phyloP scores from a whole-genome alignment of 2,329 filamentous ascomycete species.

The Alternaria arborescens region DNA sequence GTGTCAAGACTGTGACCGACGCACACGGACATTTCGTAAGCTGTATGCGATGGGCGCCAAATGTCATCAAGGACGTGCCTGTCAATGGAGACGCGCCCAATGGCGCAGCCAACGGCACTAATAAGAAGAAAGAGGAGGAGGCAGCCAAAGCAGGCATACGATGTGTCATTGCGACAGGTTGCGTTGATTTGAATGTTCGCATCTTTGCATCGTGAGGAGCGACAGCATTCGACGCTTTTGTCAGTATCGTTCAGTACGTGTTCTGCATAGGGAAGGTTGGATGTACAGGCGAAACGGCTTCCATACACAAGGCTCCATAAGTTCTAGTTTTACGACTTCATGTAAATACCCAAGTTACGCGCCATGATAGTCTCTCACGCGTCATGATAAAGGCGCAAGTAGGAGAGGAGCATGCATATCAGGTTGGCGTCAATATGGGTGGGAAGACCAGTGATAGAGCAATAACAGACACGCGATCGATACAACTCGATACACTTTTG shows the following conservation, averaged over 20 bases:
- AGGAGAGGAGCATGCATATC: conserved; percentile 11
- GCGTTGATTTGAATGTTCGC: conserved; percentile 80
- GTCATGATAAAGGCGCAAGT: conserved; percentile 12
- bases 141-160: conserved; percentile 71
- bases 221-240: neutral
- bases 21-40: conserved; percentile 86
- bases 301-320: conserved; percentile 6
- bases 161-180: conserved; percentile 86
- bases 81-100: conserved; percentile 54
- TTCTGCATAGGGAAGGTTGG: conserved; percentile 15
- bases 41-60: conserved; percentile 87
- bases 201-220: conserved; percentile 71
- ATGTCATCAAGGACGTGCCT: conserved; percentile 68
- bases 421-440: conserved; percentile 10
- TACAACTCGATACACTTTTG: neutral
- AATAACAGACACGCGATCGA: conserved; percentile 9
- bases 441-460: conserved; percentile 8
- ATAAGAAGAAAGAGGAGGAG: conserved; percentile 62
- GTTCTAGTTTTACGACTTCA: conserved; percentile 28
- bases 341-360: conserved; percentile 34
- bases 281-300: conserved; percentile 16
- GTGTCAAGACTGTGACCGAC: conserved; percentile 81
- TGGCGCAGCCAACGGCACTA: conserved; percentile 54
- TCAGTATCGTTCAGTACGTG: conserved; percentile 13
- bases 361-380: conserved; percentile 14